Conservation (phyloP, 2,329 filamentous ascomycete species). For the Claviceps africana region DNA sequence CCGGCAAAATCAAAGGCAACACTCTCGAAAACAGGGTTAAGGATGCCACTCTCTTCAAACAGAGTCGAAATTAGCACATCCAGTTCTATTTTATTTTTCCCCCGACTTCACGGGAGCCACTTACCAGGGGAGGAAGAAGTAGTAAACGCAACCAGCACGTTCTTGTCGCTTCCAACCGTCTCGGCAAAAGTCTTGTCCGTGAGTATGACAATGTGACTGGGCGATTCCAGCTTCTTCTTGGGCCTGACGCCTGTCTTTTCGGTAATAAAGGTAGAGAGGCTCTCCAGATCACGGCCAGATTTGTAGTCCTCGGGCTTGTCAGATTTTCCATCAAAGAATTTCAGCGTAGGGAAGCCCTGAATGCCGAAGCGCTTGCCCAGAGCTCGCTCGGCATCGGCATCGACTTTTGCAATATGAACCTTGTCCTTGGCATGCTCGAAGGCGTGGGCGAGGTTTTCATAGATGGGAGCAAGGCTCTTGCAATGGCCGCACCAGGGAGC, state of each 20-base stretch:
- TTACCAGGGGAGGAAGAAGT: slow-evolving; percentile 97
- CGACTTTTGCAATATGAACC: slow-evolving; percentile 87
- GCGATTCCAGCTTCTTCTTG: slow-evolving; percentile 59
- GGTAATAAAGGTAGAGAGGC: slow-evolving; percentile 62
- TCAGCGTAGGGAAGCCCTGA: slow-evolving; percentile 91
- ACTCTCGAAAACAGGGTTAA: slow-evolving; percentile 82
- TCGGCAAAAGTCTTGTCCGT: slow-evolving; percentile 67
- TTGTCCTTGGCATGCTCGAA: slow-evolving; percentile 60
- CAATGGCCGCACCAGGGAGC: slow-evolving; percentile 98
- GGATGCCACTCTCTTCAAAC: slow-evolving; percentile 76
- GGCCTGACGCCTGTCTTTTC: slow-evolving; percentile 78
- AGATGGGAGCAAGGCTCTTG: slow-evolving; percentile 90
- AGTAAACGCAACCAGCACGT: slow-evolving; percentile 91
- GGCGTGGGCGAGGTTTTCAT: slow-evolving; percentile 70
- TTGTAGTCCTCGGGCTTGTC: slow-evolving; percentile 74
- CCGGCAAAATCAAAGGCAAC: slow-evolving; percentile 67
- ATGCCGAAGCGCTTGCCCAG: slow-evolving; percentile 79
- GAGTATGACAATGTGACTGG: slow-evolving; percentile 66
- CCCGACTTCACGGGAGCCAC: slow-evolving; percentile 25
- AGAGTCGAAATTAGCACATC: not conserved
- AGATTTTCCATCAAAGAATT: slow-evolving; percentile 95
- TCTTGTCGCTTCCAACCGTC: slow-evolving; percentile 68
- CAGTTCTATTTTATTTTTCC: not conserved
- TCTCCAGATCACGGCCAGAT: slow-evolving; percentile 76
- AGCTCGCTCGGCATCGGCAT: slow-evolving; percentile 76